Base-by-base conservation (phyloP, 192 early-diverging fungal genomes). In the Entophlyctis helioformis region DNA sequence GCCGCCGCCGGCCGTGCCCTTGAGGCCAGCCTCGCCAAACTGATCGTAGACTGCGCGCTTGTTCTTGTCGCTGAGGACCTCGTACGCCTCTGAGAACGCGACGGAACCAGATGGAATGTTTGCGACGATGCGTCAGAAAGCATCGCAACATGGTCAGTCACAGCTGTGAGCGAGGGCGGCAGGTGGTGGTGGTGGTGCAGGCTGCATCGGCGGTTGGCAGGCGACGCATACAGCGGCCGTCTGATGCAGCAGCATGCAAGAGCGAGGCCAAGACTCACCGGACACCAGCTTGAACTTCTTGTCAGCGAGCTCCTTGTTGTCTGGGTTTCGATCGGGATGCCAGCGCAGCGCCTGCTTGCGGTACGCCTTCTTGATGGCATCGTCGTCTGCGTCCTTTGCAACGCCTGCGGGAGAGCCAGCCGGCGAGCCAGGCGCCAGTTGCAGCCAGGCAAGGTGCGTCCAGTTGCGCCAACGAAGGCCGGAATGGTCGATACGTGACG, bases 261-360 rank as follows among this genome's bases (percentile, higher is more conserved):
- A 21, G 38, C 4, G 38, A 39, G 4, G 38, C 5, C 16, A 23
- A 39, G n/a, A 39, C 39, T 44, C 5, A 43, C 39, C 53, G 27
- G 53, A 34, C 4, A 59, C 67, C 77, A 59, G 64, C 60, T 89
- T 90, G 53, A 90, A 83, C 54, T 80, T 89, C 46, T 73, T 65
- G 43, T 88, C 76, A 19, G 87, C 84, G 19, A 54, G 43, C 46
- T 74, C 75, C 48, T 67, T 67, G 38, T 79, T 72, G 44, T 83
- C 74, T 26, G 64, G 69, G 52, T 84, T 83, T 47, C 83, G 57
- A 54, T 86, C 84, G 8, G 84, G 84, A 69, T 86, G 84, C 81
- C 81, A 85, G 54, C 86, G 86, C 22, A 86, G 57, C 27, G 84
- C 84, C 51, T 51, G 66, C 59, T 66, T 78, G 46, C 61, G 60